Conservation (phyloP, 306 rosid genomes). For the Benincasa hispida region DNA sequence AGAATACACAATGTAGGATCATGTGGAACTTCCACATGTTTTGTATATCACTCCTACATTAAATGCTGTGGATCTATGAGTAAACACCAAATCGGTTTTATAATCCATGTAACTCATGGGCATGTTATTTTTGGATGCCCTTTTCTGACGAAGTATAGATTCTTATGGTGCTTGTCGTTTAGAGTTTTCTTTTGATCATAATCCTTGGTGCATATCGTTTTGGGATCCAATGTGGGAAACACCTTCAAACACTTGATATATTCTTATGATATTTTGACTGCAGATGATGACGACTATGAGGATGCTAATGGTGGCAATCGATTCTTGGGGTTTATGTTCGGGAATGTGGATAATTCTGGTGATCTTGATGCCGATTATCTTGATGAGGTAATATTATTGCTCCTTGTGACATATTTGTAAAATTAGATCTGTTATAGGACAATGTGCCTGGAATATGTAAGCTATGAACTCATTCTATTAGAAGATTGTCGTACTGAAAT, state of each 20-base stretch:
- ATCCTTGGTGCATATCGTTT: too few species aligned
- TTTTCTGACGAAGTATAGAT: too few species aligned
- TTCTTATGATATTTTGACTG: conserved; percentile 6
- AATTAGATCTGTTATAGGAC: conserved; percentile 3
- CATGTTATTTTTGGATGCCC: too few species aligned
- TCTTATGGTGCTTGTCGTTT: too few species aligned
- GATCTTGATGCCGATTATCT: conserved; percentile 92
- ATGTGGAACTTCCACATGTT: background rate
- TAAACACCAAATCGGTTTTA: background rate
- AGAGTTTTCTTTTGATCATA: too few species aligned
- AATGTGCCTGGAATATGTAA: background rate
- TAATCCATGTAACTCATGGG: background rate
- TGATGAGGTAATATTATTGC: conserved; percentile 56
- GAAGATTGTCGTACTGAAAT: background rate
- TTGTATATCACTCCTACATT: background rate
- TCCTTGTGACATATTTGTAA: conserved; percentile 6
- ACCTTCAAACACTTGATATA: background rate
- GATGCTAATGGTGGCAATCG: conserved; percentile 63
- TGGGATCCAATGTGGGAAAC: too few species aligned
- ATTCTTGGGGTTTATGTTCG: conserved; percentile 86
- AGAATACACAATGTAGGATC: background rate
- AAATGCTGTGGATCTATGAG: background rate
- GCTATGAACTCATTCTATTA: background rate
- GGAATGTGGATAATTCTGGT: conserved; percentile 90
- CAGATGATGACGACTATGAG: conserved; percentile 79